These are phyloP conservation scores for Carex pumila DNA, from an alignment of 176 grass and related monocot genomes.

Conservation along the genomic window DNA sequence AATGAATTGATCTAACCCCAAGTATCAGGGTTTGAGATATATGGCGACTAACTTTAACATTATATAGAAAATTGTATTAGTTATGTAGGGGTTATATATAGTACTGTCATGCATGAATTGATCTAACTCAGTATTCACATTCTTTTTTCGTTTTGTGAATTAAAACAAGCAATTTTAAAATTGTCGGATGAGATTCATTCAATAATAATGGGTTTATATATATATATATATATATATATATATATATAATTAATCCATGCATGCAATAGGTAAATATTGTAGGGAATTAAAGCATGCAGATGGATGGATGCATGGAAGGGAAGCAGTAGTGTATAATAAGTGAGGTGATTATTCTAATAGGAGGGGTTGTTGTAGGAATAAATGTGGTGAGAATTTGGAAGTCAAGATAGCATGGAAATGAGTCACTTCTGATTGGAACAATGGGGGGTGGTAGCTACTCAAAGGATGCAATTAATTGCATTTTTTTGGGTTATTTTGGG, in stretches of 20 bases:
- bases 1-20: too few species aligned
- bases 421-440: conserved; percentile 28
- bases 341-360: conserved; percentile 24
- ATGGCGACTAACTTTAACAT: too few species aligned
- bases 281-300: neutral
- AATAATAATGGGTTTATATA: neutral
- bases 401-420: conserved; percentile 23
- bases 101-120: neutral
- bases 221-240: too few species aligned
- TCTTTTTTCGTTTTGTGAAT: neutral
- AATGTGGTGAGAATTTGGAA: conserved; percentile 19
- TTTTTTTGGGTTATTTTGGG: conserved; percentile 21
- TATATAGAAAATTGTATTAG: too few species aligned
- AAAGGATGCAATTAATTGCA: conserved; percentile 19
- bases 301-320: neutral
- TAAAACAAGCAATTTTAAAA: neutral
- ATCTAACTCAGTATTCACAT: neutral
- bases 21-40: too few species aligned
- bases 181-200: neutral
- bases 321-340: neutral
- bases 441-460: neutral
- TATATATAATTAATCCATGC: too few species aligned
- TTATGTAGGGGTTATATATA: neutral
- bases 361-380: conserved; percentile 24
- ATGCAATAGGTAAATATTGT: conserved; percentile 3